Percentiles rank a stretch among this genome's conserved stretches.
These are phyloP conservation scores for Pharus latifolius DNA, from an alignment of 176 grass and related monocot species.

Conservation along the genomic window DNA sequence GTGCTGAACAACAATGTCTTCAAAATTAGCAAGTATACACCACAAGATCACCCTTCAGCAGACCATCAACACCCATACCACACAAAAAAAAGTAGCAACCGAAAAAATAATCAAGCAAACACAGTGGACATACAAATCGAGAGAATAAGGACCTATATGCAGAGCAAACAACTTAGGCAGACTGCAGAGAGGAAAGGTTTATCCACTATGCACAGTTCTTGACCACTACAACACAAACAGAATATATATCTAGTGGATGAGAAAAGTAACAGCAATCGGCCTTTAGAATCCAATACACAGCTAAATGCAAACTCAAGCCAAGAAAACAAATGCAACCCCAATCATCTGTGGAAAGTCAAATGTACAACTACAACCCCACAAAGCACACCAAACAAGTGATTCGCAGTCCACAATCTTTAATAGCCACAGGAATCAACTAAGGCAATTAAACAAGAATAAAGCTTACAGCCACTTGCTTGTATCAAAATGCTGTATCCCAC, in stretches of 20 bases:
- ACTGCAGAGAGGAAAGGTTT: neutral
- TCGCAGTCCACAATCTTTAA: neutral
- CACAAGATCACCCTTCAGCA: neutral
- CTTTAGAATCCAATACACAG: too few species aligned
- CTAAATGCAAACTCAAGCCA: neutral
- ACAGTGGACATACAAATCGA: neutral
- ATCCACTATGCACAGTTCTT: neutral
- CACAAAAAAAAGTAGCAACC: neutral
- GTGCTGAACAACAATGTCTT: neutral
- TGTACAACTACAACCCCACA: neutral
- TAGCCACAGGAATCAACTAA: neutral
- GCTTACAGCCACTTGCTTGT: neutral
- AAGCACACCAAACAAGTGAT: neutral
- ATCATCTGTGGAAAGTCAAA: slow-evolving; percentile 7
- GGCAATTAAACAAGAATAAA: slow-evolving; percentile 3
- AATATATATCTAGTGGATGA: slow-evolving; percentile 9
- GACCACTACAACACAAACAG: neutral
- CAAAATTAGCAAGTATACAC: neutral
- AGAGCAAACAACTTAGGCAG: neutral
- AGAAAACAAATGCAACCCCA: neutral
- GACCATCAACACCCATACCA: neutral
- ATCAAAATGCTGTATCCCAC: neutral
- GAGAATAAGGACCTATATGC: neutral
- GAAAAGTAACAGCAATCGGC: neutral
- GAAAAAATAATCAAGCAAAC: neutral